phyloP scores from a whole-genome alignment of 768 basidiomycete genomes.

The Tulasnella sp. region DNA sequence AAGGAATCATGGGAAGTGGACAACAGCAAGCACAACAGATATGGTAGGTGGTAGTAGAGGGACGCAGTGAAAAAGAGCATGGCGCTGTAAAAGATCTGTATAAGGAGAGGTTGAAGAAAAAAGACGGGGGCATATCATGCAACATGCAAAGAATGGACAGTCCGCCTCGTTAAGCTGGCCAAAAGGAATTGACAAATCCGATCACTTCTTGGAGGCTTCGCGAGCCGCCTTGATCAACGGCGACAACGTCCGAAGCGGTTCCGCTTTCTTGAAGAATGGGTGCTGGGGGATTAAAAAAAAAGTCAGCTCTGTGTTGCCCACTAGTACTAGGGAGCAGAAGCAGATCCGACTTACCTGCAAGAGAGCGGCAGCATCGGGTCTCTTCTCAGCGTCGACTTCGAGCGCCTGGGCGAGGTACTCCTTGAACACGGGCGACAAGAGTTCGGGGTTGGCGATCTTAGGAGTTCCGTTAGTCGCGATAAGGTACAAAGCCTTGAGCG shows the following conservation, averaged over 20 bases:
- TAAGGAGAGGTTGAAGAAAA: not conserved
- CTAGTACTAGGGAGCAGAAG: too few relatives aligned
- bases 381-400: conserved; percentile 93
- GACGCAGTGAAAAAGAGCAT: not conserved
- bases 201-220: conserved; percentile 35
- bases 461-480: conserved; percentile 99
- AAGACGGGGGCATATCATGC: not conserved
- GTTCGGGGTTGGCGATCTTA: conserved; percentile 84
- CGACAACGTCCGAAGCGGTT: conserved; percentile 77
- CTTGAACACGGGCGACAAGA: conserved; percentile 66
- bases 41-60: not conserved
- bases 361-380: conserved; percentile 71
- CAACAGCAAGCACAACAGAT: not conserved
- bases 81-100: not conserved
- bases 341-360: conserved; percentile 51
- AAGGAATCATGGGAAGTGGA: not conserved
- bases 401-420: conserved; percentile 84
- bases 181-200: not conserved
- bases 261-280: conserved; percentile 79
- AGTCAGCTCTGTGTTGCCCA: too few relatives aligned
- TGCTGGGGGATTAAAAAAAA: conserved; percentile 42
- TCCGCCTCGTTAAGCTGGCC: not conserved
- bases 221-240: conserved; percentile 89
- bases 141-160: not conserved
- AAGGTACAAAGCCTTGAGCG: conserved; percentile 90